Evolutionary conservation across 129 eudicot species (phyloP).

Genomic region (Escallonia rubra): DNA sequence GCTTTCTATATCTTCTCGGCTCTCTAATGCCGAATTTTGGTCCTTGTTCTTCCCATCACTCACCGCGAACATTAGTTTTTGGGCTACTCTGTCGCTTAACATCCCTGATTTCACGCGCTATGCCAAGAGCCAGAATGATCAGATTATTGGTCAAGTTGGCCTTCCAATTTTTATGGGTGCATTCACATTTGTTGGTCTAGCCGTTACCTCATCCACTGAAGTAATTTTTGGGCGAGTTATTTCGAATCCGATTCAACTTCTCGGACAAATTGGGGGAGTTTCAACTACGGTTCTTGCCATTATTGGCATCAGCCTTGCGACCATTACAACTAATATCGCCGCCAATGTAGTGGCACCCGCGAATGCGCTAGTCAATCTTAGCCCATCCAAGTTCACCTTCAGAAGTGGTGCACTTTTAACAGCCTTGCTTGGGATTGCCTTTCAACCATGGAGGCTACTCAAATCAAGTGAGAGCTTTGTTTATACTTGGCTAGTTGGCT

Average conservation of each 20-base stretch:
- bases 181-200: conserved; percentile 89
- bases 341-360: conserved; percentile 97
- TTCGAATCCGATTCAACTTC: conserved; percentile 68
- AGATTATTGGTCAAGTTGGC: conserved; percentile 79
- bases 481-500: conserved; percentile 94
- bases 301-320: conserved; percentile 77
- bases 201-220: conserved; percentile 82
- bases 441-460: conserved; percentile 93
- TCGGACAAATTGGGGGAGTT: conserved; percentile 67
- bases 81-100: conserved; percentile 88
- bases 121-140: conserved; percentile 71
- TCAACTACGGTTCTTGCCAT: conserved; percentile 61
- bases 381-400: conserved; percentile 71
- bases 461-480: conserved; percentile 91
- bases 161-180: conserved; percentile 83
- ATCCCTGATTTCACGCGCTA: conserved; percentile 91
- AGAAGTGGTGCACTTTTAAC: conserved; percentile 70
- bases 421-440: conserved; percentile 81
- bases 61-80: conserved; percentile 89
- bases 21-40: conserved; percentile 77
- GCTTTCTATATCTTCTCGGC: conserved; percentile 51
- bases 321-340: conserved; percentile 84
- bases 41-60: conserved; percentile 71
- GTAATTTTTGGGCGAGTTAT: conserved; percentile 73
- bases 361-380: conserved; percentile 71